Conservation (phyloP, 2,329 filamentous ascomycete genomes). For the Endoconidiophora polonica region DNA sequence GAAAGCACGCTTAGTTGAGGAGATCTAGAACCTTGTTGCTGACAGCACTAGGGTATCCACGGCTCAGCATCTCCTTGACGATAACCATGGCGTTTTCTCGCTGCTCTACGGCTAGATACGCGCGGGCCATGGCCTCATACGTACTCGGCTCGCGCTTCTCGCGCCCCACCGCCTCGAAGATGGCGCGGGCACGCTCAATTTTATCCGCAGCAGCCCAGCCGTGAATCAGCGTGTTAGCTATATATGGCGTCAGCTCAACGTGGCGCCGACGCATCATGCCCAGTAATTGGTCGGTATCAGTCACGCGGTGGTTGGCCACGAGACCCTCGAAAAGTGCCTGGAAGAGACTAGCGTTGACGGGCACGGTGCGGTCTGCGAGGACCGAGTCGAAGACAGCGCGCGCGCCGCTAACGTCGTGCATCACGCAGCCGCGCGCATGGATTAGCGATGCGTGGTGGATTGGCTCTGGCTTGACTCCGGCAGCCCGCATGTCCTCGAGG, state of each 20-base stretch:
- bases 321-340: slow-evolving; percentile 94
- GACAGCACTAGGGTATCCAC: slow-evolving; percentile 83
- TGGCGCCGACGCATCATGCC: slow-evolving; percentile 54
- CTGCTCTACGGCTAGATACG: slow-evolving; percentile 72
- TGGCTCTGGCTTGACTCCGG: slow-evolving; percentile 65
- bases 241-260: slow-evolving; percentile 87
- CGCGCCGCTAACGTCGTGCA: slow-evolving; percentile 79
- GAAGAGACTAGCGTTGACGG: slow-evolving; percentile 72
- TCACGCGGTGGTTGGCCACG: slow-evolving; percentile 82
- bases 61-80: slow-evolving; percentile 75
- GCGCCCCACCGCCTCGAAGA: slow-evolving; percentile 64
- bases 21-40: slow-evolving; percentile 88
- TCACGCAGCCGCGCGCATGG: slow-evolving; percentile 84
- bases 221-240: slow-evolving; percentile 94
- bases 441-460: slow-evolving; percentile 94
- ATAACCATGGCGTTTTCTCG: slow-evolving; percentile 59
- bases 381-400: slow-evolving; percentile 69
- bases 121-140: slow-evolving; percentile 95
- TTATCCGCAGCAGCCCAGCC: slow-evolving; percentile 82
- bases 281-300: slow-evolving; percentile 58
- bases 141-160: slow-evolving; percentile 87
- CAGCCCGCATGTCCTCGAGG: slow-evolving; percentile 57
- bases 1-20: slow-evolving; percentile 33
- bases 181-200: slow-evolving; percentile 57
- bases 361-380: slow-evolving; percentile 47